Evolutionary conservation across 805 yeast genomes (phyloP), one percentile per base, ranked within the genome.

Genomic region (Yarrowia hollandica): DNA sequence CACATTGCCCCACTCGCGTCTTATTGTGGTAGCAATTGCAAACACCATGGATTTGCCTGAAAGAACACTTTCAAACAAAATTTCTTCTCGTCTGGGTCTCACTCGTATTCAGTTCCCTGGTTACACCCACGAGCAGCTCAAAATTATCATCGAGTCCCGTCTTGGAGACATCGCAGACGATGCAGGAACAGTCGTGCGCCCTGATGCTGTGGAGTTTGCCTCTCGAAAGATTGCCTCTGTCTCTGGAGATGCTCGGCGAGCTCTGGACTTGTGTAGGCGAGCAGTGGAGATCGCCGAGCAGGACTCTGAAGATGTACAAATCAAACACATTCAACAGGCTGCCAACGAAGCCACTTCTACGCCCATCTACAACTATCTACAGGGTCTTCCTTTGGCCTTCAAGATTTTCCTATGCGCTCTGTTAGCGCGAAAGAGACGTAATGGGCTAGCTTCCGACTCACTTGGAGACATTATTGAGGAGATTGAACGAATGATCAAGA

Each of bases 31-130:
- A 38, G 97, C 98, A 0, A 90, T 94, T 26, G 97, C 98, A 4
- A 94, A 94, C 70, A 91, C 97, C 0, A 90, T 94, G 97, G 98
- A 94, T 74, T 74, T 94, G 48, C 98, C 99, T 0, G 99, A 94
- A 69, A 77, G 97, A 57, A 79, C 85, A 54, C 75, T 94, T 35
- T 83, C 94, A 16, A 92, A 90, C 71, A 94, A 94, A 71, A 86
- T 90, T 3, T 86, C 96, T 0, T 89, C 97, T 1, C 82, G 99
- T 64, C 76, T 94, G 60, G 99, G 99, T 1, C 77, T 91, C 33
- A 82, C 88, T 9, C 81, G 98, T 71, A 80, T 92, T 37, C 88
- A 87, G 71, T 94, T 94, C 67, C 82, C 90, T 0, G 97, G 98
- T 3, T 94, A 94, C 69, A 83, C 90, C 0, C 86, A 83, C 68